Evolutionary conservation across 2,329 filamentous ascomycete genomes (phyloP), one percentile per base, ranked within the genome.

Genomic region (Penicillium sp.): DNA sequence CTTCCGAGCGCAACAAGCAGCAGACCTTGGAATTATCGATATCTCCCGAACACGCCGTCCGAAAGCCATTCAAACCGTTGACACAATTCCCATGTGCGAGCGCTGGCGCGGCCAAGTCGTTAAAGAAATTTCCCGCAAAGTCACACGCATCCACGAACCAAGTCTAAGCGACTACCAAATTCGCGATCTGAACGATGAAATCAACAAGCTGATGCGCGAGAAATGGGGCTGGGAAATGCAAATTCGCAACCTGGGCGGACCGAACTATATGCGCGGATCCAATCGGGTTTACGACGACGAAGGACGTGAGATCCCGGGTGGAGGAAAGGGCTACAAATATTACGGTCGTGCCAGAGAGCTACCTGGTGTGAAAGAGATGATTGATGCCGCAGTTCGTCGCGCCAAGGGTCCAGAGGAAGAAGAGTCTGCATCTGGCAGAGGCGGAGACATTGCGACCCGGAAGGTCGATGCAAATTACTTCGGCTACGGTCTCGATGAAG

Each of bases 221-320:
- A 99, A 99, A 77, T 92, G 95, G 82, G 92, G 96, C 83, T 99
- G 94, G 94, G 94, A 99, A 80, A 85, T 94, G 65, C 92, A 97
- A 76, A 97, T 99, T 64, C 84, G 92, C 54, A 95, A 96, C 67
- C 74, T 97, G 22, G 94, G 94, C n/a, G 94, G 94, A 2, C 94
- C 94, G 29, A 97, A 97, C 75, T 99, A 97, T 74, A 96, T 94
- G 88, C 83, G 92, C 46, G 84, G 84, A 4, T 83, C 82, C 0
- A 85, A 81, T 29, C 85, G 85, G 60, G 81, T 89, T 45, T 90
- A 89, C 72, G 88, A 91, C 69, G 88, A 90, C 66, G 82, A 86
- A 53, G 88, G 88, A 1, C 77, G 85, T 45, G 88, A 90, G 70
- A 87, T 91, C 79, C 61, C 77, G 40, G 74, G 77, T 32, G 90